Base-by-base conservation (phyloP, 257 asterid genomes). In the Ilex asprella region DNA sequence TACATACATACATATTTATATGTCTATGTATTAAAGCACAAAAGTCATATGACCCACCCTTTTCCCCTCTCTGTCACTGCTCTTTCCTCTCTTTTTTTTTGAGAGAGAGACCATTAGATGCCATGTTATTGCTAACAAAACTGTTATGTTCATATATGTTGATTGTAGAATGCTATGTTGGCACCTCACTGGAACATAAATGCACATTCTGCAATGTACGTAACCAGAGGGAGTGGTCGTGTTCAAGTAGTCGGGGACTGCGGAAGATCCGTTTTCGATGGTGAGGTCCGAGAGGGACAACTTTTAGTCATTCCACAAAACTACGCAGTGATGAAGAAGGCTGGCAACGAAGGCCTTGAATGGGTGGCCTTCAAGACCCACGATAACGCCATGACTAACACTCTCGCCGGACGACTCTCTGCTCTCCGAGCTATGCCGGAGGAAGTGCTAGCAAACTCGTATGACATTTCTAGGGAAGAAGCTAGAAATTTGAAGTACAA, bases 391-490 rank as follows among this genome's bases (percentile, higher is more conserved):
- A 66, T 81, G 70, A 68, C 59, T 43, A 69, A 56, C 39, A 63
- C 76, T 14, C 79, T 87, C 0, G 91, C 91, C 0, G 94, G 95
- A 13, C 79, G 94, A 3, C 76, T 85, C 14, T 87, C 95, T 13
- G 78, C 79, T 10, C 16, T 87, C 51, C 68, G 86, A 8, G 73
- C 82, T 2, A 75, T 85, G 66, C 95, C 95, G 3, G 76, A 59
- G 60, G 89, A 82, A 4, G 88, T 87, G 15, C 43, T 87, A 60
- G 70, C 62, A 74, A 81, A 74, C 67, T 39, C 91, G 2, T 87
- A 63, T 69, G 79, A 68, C 9, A 55, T 87, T 12, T 83, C 90
- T 0, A 66, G 88, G 63, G 66, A 72, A 12, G 84, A 87, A 0
- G 94, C 84, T 0, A 65, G 31, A 72, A 67, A 12, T 2, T 75